phyloP scores from a whole-genome alignment of 2,329 filamentous ascomycete species.

The Waltergamsia citrina region DNA sequence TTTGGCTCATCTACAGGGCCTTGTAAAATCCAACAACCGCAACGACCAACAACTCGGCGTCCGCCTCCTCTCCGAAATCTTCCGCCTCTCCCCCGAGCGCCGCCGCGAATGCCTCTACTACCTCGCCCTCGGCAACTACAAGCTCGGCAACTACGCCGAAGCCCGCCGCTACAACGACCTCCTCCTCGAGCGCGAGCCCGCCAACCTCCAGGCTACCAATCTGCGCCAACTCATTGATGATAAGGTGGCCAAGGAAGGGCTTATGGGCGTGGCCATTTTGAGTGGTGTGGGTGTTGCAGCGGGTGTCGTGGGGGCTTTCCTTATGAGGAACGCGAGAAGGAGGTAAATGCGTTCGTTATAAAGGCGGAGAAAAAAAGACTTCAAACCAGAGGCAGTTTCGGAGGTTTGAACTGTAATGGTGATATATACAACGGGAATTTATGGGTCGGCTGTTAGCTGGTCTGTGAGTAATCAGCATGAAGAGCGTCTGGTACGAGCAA shows the following conservation, averaged over 20 bases:
- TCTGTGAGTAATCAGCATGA: too few species aligned
- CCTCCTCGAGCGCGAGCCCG: constrained; percentile 80
- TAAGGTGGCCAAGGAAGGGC: constrained; percentile 87
- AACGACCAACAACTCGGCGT: constrained; percentile 90
- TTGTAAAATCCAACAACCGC: constrained; percentile 85
- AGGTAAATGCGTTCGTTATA: too few species aligned
- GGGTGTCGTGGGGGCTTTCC: constrained; percentile 81
- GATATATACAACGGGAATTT: too few species aligned
- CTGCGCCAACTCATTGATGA: constrained; percentile 86
- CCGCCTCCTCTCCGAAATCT: constrained; percentile 90
- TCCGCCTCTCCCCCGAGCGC: constrained; percentile 84
- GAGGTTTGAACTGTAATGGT: too few species aligned
- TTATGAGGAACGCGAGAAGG: constrained; percentile 67
- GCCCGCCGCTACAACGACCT: constrained; percentile 91
- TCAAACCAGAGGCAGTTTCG: too few species aligned
- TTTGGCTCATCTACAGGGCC: constrained; percentile 46
- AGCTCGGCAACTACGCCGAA: constrained; percentile 94
- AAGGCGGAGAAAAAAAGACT: too few species aligned
- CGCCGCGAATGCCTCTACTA: constrained; percentile 98
- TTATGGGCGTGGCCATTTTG: constrained; percentile 91
- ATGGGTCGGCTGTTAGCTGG: too few species aligned
- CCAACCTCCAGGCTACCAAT: constrained; percentile 83
- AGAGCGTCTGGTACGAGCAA: too few species aligned
- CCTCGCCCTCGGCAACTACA: constrained; percentile 93
- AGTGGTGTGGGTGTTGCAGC: constrained; percentile 88